Evolutionary conservation across 805 yeast genomes (phyloP), one percentile per base, ranked within the genome.

Genomic region (Jamesozyma piceae): DNA sequence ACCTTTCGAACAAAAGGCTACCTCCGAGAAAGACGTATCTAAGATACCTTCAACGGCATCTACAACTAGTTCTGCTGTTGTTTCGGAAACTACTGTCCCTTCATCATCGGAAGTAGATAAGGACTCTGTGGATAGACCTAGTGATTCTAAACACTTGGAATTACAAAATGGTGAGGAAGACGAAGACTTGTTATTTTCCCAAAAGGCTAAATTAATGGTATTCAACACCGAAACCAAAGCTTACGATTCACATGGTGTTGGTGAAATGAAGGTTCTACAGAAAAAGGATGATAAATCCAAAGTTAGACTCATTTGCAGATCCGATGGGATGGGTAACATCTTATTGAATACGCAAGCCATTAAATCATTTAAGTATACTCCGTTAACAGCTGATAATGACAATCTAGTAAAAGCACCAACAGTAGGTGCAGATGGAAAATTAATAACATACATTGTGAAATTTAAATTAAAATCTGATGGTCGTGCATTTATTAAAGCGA

Each of bases 301-400:
- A 56, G 58, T 79, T 2, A 77, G 97, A 59, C 65, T 85, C 13
- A 65, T 90, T 30, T 73, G 90, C 18, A 77, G 97, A 54, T 85
- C 96, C 0, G 97, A 89, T 43, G 96, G 95, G 24, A 79, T 87
- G 32, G 81, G 82, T 32, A 75, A 95, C 52, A 79, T 88, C 14
- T 62, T 90, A 37, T 64, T 90, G 46, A 90, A 90, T 58, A 68
- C 78, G 13, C 63, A 69, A n/a, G 62, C 88, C 10, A 67, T 74
- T 9, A 72, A 72, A 41, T 75, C 74, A 39, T 66, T 86, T 45
- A 67, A 67, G 1, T 89, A 87, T 58, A 67, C 73, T 10, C 68
- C 74, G 3, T 66, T 78, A 35, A 52, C 63, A 15, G 51, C 57
- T 43, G 79, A 90, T 38, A 73, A 80, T 58, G 81, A 85, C 26